Conservation (phyloP, 2,329 filamentous ascomycete species). For the Alternaria gansuensis region DNA sequence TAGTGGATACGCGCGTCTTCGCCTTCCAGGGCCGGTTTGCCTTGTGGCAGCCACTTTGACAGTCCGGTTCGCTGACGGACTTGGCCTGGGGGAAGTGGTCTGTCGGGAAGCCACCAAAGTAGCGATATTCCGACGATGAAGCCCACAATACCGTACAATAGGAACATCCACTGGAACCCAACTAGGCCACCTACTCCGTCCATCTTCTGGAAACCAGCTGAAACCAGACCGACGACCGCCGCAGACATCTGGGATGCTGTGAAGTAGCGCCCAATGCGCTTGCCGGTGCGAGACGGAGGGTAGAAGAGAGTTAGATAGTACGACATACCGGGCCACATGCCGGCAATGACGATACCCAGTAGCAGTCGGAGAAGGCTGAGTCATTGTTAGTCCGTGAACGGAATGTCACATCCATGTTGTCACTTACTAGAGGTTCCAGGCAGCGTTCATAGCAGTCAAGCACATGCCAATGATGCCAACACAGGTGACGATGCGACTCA, state of each 20-base stretch:
- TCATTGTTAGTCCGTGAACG: neutral
- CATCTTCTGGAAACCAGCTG: slow-evolving; percentile 91
- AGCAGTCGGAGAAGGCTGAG: slow-evolving; percentile 77
- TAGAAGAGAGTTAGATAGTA: slow-evolving; percentile 94
- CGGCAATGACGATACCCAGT: slow-evolving; percentile 85
- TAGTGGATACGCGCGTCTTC: slow-evolving; percentile 85
- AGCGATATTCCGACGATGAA: slow-evolving; percentile 75
- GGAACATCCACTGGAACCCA: slow-evolving; percentile 92
- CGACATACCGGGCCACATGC: slow-evolving; percentile 95
- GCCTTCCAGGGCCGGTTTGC: slow-evolving; percentile 75
- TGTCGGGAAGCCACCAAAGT: slow-evolving; percentile 90
- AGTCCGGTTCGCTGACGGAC: slow-evolving; percentile 61
- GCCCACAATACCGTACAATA: slow-evolving; percentile 81
- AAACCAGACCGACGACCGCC: slow-evolving; percentile 87
- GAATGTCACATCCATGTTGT: neutral
- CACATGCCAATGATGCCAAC: slow-evolving; percentile 85
- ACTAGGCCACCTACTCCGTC: slow-evolving; percentile 78
- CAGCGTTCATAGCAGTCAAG: slow-evolving; percentile 80
- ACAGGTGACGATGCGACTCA: slow-evolving; percentile 88
- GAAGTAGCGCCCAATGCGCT: slow-evolving; percentile 89
- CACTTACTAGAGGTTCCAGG: slow-evolving; percentile 82
- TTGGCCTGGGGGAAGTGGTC: slow-evolving; percentile 78
- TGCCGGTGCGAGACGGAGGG: slow-evolving; percentile 83
- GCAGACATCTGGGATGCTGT: slow-evolving; percentile 89
- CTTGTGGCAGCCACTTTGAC: slow-evolving; percentile 71